Evolutionary conservation across 2,329 filamentous ascomycete species (phyloP).

Genomic region (Botrytis elliptica): DNA sequence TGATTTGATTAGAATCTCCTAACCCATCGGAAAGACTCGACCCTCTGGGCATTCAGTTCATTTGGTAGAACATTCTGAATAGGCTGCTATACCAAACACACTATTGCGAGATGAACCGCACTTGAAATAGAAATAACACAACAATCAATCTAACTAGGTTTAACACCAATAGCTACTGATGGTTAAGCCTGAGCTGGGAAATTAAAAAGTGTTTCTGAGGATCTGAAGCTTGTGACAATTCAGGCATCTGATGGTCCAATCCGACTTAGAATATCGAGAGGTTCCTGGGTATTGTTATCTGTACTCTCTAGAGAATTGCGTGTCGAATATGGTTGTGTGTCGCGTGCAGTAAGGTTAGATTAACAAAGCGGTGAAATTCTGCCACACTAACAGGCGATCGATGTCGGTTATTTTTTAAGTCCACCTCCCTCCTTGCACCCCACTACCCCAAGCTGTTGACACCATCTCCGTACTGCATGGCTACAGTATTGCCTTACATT

Average conservation of each 20-base stretch:
- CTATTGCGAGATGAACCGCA: not conserved
- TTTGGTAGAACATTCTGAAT: not conserved
- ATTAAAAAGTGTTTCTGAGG: not conserved
- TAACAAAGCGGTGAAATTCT: conserved; percentile 14
- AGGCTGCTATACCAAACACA: not conserved
- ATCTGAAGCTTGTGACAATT: not conserved
- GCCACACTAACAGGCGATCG: not conserved
- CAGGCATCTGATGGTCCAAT: not conserved
- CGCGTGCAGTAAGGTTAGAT: not conserved
- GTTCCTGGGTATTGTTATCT: not conserved
- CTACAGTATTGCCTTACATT: not conserved
- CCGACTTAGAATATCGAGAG: not conserved
- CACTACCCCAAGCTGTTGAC: conserved; percentile 20
- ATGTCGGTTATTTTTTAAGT: conserved; percentile 15
- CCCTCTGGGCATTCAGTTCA: not conserved
- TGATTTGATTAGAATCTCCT: not conserved
- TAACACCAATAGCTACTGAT: not conserved
- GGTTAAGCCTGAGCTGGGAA: not conserved
- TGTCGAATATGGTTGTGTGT: not conserved
- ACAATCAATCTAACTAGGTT: not conserved
- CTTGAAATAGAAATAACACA: not conserved
- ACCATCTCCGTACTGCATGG: conserved; percentile 19
- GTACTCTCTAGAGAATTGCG: not conserved
- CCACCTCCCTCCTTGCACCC: conserved; percentile 13
- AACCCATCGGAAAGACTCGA: not conserved